Conservation (phyloP, 768 basidiomycete species). For the Chalciporus pseudorubinellus region DNA sequence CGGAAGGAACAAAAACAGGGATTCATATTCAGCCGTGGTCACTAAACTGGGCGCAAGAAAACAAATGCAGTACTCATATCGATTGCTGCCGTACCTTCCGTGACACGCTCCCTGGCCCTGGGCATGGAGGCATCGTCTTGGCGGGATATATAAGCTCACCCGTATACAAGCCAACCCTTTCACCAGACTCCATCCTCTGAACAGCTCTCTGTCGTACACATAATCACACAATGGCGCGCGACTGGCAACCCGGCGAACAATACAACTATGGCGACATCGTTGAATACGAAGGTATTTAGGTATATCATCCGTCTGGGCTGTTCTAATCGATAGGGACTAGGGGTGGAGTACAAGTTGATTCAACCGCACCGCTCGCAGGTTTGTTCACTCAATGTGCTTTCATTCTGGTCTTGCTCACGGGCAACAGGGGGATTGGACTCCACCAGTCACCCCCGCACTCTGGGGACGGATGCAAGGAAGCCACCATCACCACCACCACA, state of each 20-base stretch:
- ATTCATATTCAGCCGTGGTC: background rate
- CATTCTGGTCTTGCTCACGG: constrained; percentile 4
- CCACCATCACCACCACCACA: constrained; percentile 17
- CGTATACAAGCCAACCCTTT: background rate
- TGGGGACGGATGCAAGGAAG: constrained; percentile 55
- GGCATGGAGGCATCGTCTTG: constrained; percentile 7
- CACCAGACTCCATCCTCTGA: constrained; percentile 5
- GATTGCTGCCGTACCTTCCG: constrained; percentile 5
- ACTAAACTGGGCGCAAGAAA: background rate
- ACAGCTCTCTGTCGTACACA: constrained; percentile 1
- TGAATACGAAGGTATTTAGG: constrained; percentile 48
- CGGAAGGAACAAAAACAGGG: background rate
- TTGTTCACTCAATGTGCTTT: constrained; percentile 1
- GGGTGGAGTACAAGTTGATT: constrained; percentile 62
- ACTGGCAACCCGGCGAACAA: constrained; percentile 63
- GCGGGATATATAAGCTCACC: constrained; percentile 20
- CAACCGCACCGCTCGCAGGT: constrained; percentile 73
- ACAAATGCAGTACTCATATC: constrained; percentile 4
- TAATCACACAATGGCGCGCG: constrained; percentile 36
- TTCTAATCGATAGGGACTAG: constrained; percentile 26
- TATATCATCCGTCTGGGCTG: background rate
- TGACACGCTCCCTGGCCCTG: background rate
- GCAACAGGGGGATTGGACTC: constrained; percentile 64
- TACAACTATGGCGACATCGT: constrained; percentile 58
- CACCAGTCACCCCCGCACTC: constrained; percentile 57